phyloP scores from a whole-genome alignment of 164 flowering plant genomes.

The Stephania japonica region DNA sequence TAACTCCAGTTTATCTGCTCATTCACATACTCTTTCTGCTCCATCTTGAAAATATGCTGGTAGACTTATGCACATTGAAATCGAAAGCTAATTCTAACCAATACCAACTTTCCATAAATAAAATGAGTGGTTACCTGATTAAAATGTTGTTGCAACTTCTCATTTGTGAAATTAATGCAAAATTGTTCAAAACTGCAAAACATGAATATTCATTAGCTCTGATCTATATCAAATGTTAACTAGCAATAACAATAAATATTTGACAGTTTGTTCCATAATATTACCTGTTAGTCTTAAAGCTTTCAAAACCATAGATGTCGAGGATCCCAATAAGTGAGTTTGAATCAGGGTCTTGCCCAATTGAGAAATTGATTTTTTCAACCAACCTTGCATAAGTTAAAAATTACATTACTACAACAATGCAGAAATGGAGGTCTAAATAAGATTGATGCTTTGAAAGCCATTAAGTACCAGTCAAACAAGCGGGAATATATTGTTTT shows the following conservation, averaged over 20 bases:
- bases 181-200: conserved; percentile 89
- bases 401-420: conserved; percentile 1
- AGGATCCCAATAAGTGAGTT: conserved; percentile 79
- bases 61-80: conserved; percentile 14
- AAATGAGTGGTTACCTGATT: conserved; percentile 61
- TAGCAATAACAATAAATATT: background rate
- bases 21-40: conserved; percentile 80
- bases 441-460: background rate
- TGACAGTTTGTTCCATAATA: background rate
- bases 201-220: background rate
- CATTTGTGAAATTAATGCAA: conserved; percentile 91
- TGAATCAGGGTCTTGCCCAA: conserved; percentile 87
- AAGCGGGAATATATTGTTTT: conserved; percentile 83
- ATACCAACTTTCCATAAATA: conserved; percentile 5
- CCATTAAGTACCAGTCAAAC: conserved; percentile 66
- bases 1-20: conserved; percentile 95
- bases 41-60: conserved; percentile 96
- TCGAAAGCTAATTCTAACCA: conserved; percentile 3
- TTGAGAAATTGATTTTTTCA: conserved; percentile 76
- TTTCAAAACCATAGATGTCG: conserved; percentile 97
- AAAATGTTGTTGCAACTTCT: conserved; percentile 97
- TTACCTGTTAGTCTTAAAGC: conserved; percentile 88
- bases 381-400: conserved; percentile 57
- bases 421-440: background rate
- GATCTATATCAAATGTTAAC: background rate